A percentile compares a stretch with the other conserved stretches of the same genome.
These are phyloP conservation scores for Beauveria sp. DNA, from an alignment of 2,329 filamentous ascomycete genomes.

Conservation along the genomic window DNA sequence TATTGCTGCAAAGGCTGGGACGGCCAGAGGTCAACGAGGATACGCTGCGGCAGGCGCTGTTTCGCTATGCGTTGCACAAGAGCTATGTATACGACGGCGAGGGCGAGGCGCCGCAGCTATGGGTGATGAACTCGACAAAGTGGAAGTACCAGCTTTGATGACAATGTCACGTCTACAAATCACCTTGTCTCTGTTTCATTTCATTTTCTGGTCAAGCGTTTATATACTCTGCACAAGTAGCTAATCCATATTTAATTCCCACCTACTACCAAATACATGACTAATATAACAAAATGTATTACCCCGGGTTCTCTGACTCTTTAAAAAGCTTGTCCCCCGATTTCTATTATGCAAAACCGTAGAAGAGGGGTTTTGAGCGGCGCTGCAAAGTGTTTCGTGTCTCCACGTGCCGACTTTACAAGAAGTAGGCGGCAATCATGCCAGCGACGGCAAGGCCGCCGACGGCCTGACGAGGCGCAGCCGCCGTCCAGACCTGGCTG, in stretches of 20 bases:
- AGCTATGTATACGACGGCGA: slow-evolving; percentile 23
- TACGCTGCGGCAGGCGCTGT: slow-evolving; percentile 21
- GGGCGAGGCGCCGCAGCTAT: slow-evolving; percentile 22
- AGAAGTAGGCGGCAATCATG: slow-evolving; percentile 31
- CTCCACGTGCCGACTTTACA: slow-evolving; percentile 24
- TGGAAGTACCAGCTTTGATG: slow-evolving; percentile 11
- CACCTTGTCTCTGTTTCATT: not conserved
- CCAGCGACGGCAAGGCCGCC: slow-evolving; percentile 30
- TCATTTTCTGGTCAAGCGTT: not conserved
- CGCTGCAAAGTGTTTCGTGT: not conserved
- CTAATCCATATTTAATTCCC: not conserved
- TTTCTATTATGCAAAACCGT: not conserved
- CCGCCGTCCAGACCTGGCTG: slow-evolving; percentile 10
- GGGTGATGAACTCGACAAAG: slow-evolving; percentile 21
- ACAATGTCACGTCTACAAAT: not conserved
- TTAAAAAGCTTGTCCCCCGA: not conserved
- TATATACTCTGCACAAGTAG: not conserved
- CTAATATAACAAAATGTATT: not conserved
- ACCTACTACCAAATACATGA: not conserved
- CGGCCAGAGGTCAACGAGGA: slow-evolving; percentile 19
- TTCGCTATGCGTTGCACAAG: slow-evolving; percentile 28
- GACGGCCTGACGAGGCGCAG: slow-evolving; percentile 22
- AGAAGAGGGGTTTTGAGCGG: not conserved
- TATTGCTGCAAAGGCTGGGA: slow-evolving; percentile 14
- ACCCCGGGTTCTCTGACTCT: not conserved